phyloP scores from a whole-genome alignment of 306 rosid species.

The Vigna hirtella region DNA sequence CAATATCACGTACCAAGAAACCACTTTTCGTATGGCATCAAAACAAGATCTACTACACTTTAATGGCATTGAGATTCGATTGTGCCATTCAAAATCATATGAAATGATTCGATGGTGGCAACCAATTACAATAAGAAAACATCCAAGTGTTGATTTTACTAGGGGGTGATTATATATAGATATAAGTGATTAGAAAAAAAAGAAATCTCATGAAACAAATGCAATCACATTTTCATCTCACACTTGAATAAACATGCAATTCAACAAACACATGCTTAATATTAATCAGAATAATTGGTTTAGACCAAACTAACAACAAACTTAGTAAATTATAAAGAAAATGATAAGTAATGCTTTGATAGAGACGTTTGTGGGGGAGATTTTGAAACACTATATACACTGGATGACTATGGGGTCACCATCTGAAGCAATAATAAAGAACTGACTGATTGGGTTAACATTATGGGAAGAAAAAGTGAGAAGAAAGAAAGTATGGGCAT shows the following conservation, averaged over 20 bases:
- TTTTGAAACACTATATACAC: background rate
- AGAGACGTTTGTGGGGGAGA: background rate
- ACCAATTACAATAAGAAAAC: background rate
- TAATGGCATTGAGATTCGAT: background rate
- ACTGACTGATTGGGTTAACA: background rate
- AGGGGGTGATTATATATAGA: background rate
- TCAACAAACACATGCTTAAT: background rate
- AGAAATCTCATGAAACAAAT: background rate
- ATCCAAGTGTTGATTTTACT: background rate
- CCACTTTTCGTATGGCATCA: background rate
- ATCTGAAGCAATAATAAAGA: background rate
- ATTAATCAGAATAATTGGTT: background rate
- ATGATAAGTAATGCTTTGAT: background rate
- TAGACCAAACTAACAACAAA: background rate
- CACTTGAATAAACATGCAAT: background rate
- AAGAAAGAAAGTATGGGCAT: background rate
- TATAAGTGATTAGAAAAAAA: background rate
- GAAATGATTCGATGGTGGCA: background rate
- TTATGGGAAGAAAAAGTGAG: background rate
- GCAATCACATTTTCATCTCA: background rate
- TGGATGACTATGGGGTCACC: background rate
- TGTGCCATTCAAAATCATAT: no score
- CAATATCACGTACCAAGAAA: background rate
- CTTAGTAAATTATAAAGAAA: background rate
- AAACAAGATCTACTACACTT: background rate